These are phyloP conservation scores for Colletotrichum destructivum DNA, from an alignment of 2,329 filamentous ascomycete genomes.

Conservation along the genomic window DNA sequence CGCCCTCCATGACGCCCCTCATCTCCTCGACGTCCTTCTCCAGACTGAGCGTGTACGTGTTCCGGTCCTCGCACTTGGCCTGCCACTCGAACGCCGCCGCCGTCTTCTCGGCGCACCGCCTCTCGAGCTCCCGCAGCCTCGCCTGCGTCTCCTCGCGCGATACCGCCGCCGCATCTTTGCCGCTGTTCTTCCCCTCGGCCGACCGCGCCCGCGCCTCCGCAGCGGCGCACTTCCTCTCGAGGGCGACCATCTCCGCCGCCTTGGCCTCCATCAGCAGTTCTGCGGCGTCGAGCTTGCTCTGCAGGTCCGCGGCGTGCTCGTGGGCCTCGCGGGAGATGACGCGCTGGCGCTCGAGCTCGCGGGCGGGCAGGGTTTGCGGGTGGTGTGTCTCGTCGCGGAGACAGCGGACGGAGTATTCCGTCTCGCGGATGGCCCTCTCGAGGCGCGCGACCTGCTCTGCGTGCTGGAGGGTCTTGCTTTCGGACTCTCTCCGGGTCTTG, in stretches of 20 bases:
- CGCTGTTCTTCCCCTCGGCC: too few species aligned
- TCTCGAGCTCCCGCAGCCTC: background rate
- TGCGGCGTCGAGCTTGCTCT: conserved; percentile 17
- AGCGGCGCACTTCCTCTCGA: background rate
- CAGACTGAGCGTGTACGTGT: background rate
- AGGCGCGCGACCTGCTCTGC: too few species aligned
- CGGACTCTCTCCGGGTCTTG: too few species aligned
- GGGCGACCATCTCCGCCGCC: background rate
- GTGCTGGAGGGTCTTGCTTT: too few species aligned
- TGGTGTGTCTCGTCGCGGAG: background rate
- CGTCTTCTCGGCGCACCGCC: background rate
- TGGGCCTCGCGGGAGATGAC: background rate
- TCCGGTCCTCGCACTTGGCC: too few species aligned
- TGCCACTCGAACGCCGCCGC: background rate
- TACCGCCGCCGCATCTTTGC: too few species aligned
- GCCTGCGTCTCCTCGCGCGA: background rate
- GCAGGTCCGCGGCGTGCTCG: background rate
- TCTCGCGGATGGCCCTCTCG: too few species aligned
- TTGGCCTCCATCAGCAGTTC: background rate
- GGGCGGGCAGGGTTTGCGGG: background rate
- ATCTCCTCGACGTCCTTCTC: conserved; percentile 28
- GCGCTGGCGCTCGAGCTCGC: conserved; percentile 11
- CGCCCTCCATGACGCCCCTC: background rate
- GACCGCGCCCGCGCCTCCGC: too few species aligned
- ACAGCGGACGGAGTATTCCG: background rate